Evolutionary conservation across 176 grass and related monocot genomes (phyloP), one percentile per base, ranked within the genome.

Genomic region (Triticum dicoccoides): DNA sequence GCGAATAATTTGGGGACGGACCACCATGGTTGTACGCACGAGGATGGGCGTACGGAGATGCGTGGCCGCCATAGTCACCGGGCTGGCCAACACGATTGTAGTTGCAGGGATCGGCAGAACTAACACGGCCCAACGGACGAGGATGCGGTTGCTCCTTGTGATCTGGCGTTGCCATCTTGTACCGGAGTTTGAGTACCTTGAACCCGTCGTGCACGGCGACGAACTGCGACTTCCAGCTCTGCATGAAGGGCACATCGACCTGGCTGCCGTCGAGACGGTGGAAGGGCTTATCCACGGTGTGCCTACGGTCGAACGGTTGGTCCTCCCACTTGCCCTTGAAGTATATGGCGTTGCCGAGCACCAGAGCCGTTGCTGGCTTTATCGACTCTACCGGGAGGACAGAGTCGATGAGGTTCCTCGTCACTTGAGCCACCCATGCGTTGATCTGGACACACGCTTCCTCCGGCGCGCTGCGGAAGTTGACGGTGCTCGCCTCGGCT

Each of bases 381-480:
- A 39, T 23, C 3, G 38, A 66, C 5, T 8, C 61, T 0, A 2
- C 23, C 1, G 41, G 42, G 11, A 81, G 25, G 79, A 81, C 27
- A 4, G 39, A 33, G 13, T 21, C 5, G 27, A 81, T 68, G 5
- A 81, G 62, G 17, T 51, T 27, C 39, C 27, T 66, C 24, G 63
- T 81, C 13, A 20, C 5, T 42, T 68, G 2, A 14, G 20, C 8
- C 5, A 1, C 42, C 79, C 79, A 81, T 4, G 24, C 15, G 79
- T 86, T 86, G 20, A 90, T 76, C 47, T 72, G 78, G 20, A 11
- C 20, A 3, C 35, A 37, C 38, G 69, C 69, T 24, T 24, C 56
- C 78, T 82, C 65, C 35, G 80, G 61, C 51, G 38, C 69, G 5
- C 20, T 5, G 38, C 12, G 23, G 78, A 86, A 86, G 68, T 86